Evolutionary conservation across 495 filamentous ascomycete species (phyloP).

Genomic region (Amorphotheca resinae): DNA sequence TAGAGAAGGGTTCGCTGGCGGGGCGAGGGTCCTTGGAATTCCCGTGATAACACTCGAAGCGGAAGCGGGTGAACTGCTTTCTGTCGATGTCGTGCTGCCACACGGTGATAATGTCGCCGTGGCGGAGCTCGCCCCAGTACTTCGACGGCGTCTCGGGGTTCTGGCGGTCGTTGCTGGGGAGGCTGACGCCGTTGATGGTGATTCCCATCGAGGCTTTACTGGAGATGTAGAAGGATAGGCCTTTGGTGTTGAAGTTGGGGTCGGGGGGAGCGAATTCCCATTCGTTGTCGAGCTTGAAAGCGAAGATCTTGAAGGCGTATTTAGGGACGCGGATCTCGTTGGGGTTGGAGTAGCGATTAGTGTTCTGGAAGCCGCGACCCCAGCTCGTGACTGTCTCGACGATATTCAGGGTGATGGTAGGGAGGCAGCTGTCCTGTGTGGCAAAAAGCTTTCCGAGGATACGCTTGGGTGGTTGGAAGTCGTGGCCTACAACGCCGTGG

Average conservation of each 20-base stretch:
- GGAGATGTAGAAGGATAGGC: slow-evolving; percentile 57
- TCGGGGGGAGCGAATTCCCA: background rate
- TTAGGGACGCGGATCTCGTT: slow-evolving; percentile 63
- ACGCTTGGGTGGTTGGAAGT: slow-evolving; percentile 24
- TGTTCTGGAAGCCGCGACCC: slow-evolving; percentile 55
- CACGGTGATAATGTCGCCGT: slow-evolving; percentile 59
- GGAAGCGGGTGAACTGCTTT: slow-evolving; percentile 34
- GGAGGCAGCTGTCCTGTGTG: slow-evolving; percentile 33
- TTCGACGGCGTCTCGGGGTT: slow-evolving; percentile 29
- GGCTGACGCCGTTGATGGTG: slow-evolving; percentile 51
- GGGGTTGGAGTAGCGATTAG: slow-evolving; percentile 42
- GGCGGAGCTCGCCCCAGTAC: slow-evolving; percentile 54
- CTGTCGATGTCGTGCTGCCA: slow-evolving; percentile 32
- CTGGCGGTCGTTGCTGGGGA: slow-evolving; percentile 36
- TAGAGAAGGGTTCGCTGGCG: background rate
- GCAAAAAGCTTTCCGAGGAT: slow-evolving; percentile 32
- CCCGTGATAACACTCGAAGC: slow-evolving; percentile 42
- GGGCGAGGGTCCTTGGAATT: slow-evolving; percentile 27
- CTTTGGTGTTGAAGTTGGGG: slow-evolving; percentile 27
- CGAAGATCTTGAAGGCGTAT: slow-evolving; percentile 62
- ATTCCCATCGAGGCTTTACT: slow-evolving; percentile 63
- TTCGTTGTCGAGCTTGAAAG: slow-evolving; percentile 46
- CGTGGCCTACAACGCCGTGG: slow-evolving; percentile 14
- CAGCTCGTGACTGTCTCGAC: slow-evolving; percentile 56
- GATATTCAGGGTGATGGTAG: slow-evolving; percentile 46